Percentiles rank a stretch among this genome's conserved stretches.
These are phyloP conservation scores for Suillus americanus DNA, from an alignment of 768 basidiomycete genomes.

Conservation along the genomic window DNA sequence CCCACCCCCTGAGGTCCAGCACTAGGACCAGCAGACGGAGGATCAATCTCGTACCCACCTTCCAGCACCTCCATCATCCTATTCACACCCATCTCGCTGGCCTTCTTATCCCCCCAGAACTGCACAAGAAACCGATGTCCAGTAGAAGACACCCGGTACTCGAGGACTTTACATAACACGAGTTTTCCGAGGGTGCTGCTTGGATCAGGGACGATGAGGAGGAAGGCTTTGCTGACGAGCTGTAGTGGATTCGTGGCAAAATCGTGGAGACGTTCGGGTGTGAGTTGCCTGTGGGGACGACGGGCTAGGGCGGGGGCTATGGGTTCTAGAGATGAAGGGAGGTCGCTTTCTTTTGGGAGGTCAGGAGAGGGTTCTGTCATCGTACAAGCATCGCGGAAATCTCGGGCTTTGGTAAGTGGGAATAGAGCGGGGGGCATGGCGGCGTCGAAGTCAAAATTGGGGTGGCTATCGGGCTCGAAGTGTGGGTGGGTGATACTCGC, in stretches of 20 bases:
- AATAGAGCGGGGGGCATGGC: background rate
- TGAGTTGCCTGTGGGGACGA: constrained; percentile 1
- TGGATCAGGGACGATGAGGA: constrained; percentile 2
- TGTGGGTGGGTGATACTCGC: background rate
- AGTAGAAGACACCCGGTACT: background rate
- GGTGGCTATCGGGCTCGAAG: background rate
- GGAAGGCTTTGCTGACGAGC: background rate
- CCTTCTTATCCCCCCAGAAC: background rate
- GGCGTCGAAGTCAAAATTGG: background rate
- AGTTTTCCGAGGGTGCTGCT: background rate
- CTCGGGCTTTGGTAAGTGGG: background rate
- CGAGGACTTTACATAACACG: background rate
- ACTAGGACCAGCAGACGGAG: background rate
- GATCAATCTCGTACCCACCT: constrained; percentile 1
- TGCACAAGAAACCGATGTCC: background rate
- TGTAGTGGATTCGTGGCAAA: background rate
- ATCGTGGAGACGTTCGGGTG: background rate
- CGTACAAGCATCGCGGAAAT: background rate
- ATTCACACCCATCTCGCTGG: background rate
- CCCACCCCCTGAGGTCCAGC: background rate
- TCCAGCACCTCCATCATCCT: background rate
- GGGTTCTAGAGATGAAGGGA: background rate
- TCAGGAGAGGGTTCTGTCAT: background rate
- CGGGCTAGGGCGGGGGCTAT: background rate
- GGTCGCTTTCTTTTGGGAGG: background rate